phyloP scores from a whole-genome alignment of 1,284 basidiomycete species.

The Singerocomus rubriflavus region DNA sequence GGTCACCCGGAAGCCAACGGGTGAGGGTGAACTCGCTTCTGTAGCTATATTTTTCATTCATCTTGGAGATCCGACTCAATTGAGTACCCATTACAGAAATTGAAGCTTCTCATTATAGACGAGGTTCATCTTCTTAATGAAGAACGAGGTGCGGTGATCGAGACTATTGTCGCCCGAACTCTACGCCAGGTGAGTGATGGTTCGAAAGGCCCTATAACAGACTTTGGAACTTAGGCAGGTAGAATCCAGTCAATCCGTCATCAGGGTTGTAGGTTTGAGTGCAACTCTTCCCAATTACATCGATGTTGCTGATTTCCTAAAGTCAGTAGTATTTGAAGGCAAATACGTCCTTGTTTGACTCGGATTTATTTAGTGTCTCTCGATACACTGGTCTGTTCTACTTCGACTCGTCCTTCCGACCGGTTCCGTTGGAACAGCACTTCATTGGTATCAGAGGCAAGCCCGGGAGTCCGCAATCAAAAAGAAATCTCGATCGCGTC shows the following conservation, averaged over 20 bases:
- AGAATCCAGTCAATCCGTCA: constrained; percentile 95
- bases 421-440: constrained; percentile 96
- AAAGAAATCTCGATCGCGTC: constrained; percentile 86
- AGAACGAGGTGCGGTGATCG: constrained; percentile 97
- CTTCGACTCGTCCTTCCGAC: constrained; percentile 97
- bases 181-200: constrained; percentile 68
- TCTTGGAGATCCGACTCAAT: not conserved
- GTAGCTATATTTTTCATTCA: constrained; percentile 43
- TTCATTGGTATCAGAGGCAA: constrained; percentile 97
- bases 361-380: constrained; percentile 63
- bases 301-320: constrained; percentile 94
- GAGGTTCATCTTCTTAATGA: constrained; percentile 98
- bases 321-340: constrained; percentile 43
- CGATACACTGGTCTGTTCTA: constrained; percentile 92
- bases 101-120: constrained; percentile 96
- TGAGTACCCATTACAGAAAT: constrained; percentile 52
- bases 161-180: constrained; percentile 97
- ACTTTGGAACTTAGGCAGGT: constrained; percentile 50
- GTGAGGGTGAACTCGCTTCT: constrained; percentile 92
- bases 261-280: constrained; percentile 98
- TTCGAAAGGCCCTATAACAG: not conserved
- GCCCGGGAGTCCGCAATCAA: constrained; percentile 68
- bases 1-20: constrained; percentile 95
- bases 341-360: constrained; percentile 3
- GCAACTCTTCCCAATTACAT: constrained; percentile 98